A percentile compares a stretch with the other conserved stretches of the same genome.
phyloP scores from a whole-genome alignment of 1,139 yeast species.

The Geotrichum phurueaensis region DNA sequence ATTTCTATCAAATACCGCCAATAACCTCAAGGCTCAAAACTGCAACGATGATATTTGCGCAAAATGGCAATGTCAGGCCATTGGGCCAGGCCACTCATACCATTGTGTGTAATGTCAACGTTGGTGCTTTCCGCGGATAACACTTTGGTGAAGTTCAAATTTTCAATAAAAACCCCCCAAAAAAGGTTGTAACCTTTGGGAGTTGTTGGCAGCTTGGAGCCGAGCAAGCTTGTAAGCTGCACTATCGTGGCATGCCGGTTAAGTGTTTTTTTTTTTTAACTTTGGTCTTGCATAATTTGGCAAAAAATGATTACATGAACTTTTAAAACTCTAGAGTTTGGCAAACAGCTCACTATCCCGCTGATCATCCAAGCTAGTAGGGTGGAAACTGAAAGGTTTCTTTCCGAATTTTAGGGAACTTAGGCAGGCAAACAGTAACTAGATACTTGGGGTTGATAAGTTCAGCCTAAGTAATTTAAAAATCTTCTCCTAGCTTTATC shows the following conservation, averaged over 20 bases:
- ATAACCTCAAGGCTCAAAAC: background rate
- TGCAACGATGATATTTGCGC: background rate
- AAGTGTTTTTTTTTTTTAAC: too few species aligned
- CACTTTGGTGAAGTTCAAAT: background rate
- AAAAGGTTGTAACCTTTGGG: too few species aligned
- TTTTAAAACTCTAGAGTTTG: background rate
- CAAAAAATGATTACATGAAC: background rate
- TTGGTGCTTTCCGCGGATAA: background rate
- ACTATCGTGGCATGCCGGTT: too few species aligned
- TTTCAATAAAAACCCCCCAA: too few species aligned
- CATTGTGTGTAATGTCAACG: background rate
- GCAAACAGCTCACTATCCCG: background rate
- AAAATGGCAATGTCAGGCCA: background rate
- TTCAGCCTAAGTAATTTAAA: too few species aligned
- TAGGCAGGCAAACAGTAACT: too few species aligned
- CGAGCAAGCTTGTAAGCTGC: too few species aligned
- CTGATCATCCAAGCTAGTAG: background rate
- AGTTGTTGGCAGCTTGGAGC: too few species aligned
- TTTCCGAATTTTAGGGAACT: too few species aligned
- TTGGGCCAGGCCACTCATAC: background rate
- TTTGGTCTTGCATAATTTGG: too few species aligned
- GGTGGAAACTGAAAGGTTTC: background rate
- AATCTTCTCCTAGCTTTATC: background rate
- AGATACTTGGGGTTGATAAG: too few species aligned
- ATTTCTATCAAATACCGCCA: background rate